Conservation (phyloP, 2,329 filamentous ascomycete species). For the Samsoniella hepiali region DNA sequence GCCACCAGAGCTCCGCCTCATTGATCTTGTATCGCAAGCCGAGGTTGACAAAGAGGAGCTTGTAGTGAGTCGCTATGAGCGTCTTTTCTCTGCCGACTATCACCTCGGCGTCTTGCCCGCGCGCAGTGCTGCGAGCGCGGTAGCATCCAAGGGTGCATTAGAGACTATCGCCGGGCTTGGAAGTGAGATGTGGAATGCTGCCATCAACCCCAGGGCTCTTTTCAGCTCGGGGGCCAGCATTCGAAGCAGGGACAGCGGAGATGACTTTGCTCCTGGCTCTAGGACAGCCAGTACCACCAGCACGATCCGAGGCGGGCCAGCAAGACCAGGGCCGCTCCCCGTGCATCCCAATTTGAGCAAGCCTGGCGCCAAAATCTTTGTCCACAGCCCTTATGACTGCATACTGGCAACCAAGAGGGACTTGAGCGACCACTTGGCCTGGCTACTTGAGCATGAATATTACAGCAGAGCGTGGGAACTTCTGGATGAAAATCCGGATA, state of each 20-base stretch:
- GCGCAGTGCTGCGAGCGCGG: slow-evolving; percentile 60
- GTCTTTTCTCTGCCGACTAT: slow-evolving; percentile 84
- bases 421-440: slow-evolving; percentile 77
- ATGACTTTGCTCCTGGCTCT: slow-evolving; percentile 50
- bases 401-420: slow-evolving; percentile 89
- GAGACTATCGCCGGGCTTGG: slow-evolving; percentile 71
- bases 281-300: slow-evolving; percentile 37
- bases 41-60: slow-evolving; percentile 86
- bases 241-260: slow-evolving; percentile 57
- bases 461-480: slow-evolving; percentile 88
- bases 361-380: slow-evolving; percentile 71
- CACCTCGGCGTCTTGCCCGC: slow-evolving; percentile 83
- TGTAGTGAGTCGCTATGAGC: slow-evolving; percentile 81
- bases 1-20: slow-evolving; percentile 84
- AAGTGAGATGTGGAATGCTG: slow-evolving; percentile 84
- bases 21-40: slow-evolving; percentile 82
- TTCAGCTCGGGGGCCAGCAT: slow-evolving; percentile 86
- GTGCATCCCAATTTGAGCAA: slow-evolving; percentile 55
- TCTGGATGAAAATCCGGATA: slow-evolving; percentile 81
- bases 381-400: slow-evolving; percentile 95
- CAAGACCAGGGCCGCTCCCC: slow-evolving; percentile 30
- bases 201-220: slow-evolving; percentile 79
- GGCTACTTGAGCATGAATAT: slow-evolving; percentile 77
- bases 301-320: slow-evolving; percentile 28
- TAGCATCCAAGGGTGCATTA: slow-evolving; percentile 67